These are phyloP conservation scores for Alternaria sp. DNA, from an alignment of 2,329 filamentous ascomycete species.

Conservation along the genomic window DNA sequence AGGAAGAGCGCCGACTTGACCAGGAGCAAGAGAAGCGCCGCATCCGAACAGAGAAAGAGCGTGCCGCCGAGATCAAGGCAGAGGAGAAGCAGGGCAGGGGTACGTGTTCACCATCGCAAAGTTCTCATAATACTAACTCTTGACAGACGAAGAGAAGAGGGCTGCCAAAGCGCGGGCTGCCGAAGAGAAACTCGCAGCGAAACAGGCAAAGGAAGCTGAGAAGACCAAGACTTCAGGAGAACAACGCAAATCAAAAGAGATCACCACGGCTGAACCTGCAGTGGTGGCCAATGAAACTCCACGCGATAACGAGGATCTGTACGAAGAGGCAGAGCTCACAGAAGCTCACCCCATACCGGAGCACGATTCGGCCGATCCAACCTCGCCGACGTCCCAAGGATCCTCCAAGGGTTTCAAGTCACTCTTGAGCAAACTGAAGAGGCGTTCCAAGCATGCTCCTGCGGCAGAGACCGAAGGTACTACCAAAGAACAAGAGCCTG, in stretches of 20 bases:
- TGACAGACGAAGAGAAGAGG: constrained; percentile 62
- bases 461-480: constrained; percentile 16
- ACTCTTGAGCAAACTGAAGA: constrained; percentile 48
- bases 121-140: constrained; percentile 17
- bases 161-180: constrained; percentile 56
- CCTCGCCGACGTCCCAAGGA: constrained; percentile 35
- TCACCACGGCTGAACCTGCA: constrained; percentile 20
- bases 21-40: constrained; percentile 69
- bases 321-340: constrained; percentile 22
- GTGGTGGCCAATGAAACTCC: constrained; percentile 5
- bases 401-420: constrained; percentile 46
- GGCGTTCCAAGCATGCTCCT: constrained; percentile 43
- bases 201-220: constrained; percentile 49
- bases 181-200: constrained; percentile 54
- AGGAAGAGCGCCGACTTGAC: constrained; percentile 67
- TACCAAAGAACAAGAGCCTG: constrained; percentile 36
- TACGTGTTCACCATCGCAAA: constrained; percentile 47
- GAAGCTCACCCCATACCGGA: constrained; percentile 7
- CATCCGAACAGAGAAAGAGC: constrained; percentile 62
- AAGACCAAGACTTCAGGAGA: constrained; percentile 61
- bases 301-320: constrained; percentile 26
- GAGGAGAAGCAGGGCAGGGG: constrained; percentile 61
- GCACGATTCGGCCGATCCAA: constrained; percentile 16
- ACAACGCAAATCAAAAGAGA: constrained; percentile 58
- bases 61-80: constrained; percentile 53